Evolutionary conservation across 805 yeast species (phyloP).

Genomic region (Jamesozyma lodderae): DNA sequence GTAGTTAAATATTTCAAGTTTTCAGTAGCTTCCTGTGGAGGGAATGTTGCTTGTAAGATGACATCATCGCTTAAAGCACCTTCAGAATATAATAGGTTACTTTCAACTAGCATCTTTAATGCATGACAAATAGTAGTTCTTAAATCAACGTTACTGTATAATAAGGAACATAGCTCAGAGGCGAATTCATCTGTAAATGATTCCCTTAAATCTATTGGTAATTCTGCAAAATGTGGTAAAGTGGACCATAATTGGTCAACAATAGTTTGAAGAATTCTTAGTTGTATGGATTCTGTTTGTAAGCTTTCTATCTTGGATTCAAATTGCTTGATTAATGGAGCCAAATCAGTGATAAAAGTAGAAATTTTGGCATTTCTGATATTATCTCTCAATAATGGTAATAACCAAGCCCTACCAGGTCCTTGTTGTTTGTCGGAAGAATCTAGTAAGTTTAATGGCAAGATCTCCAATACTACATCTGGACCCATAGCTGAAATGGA

Average conservation of each 20-base stretch:
- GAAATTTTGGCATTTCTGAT: conserved; percentile 61
- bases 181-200: conserved; percentile 75
- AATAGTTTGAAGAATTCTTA: conserved; percentile 74
- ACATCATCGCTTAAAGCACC: conserved; percentile 51
- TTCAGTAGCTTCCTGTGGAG: conserved; percentile 43
- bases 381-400: conserved; percentile 84
- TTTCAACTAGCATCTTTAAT: conserved; percentile 66
- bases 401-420: conserved; percentile 91
- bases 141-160: conserved; percentile 66
- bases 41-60: conserved; percentile 51
- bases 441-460: conserved; percentile 71
- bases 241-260: conserved; percentile 89
- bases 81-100: conserved; percentile 47
- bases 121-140: conserved; percentile 82
- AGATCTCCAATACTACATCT: conserved; percentile 57
- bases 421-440: conserved; percentile 34
- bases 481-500: conserved; percentile 83
- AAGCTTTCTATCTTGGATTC: conserved; percentile 37
- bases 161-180: conserved; percentile 55
- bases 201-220: conserved; percentile 62
- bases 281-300: conserved; percentile 52
- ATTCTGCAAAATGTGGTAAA: conserved; percentile 79
- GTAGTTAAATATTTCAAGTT: conserved; percentile 56
- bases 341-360: conserved; percentile 51
- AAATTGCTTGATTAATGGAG: conserved; percentile 57